Evolutionary conservation across 2,329 filamentous ascomycete genomes (phyloP).

Genomic region (Verticillium nonalfalfae): DNA sequence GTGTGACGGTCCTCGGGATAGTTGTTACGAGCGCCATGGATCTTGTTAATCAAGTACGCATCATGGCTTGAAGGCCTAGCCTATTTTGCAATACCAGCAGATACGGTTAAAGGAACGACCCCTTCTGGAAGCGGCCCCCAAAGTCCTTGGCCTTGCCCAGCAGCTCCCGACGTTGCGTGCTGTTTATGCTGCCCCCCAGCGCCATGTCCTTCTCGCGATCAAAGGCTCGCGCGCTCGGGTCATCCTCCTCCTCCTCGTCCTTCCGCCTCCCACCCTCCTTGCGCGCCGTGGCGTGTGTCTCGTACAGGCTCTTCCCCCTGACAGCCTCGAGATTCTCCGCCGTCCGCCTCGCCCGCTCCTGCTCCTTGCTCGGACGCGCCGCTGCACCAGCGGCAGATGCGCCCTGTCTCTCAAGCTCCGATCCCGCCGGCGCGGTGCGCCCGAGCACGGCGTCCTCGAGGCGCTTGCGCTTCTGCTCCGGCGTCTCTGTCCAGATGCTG

Average conservation of each 20-base stretch:
- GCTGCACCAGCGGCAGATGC: constrained; percentile 31
- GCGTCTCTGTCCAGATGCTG: constrained; percentile 86
- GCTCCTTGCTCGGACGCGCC: constrained; percentile 39
- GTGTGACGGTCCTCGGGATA: too few relatives aligned
- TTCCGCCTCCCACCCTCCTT: constrained; percentile 16
- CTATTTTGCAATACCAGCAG: neutral
- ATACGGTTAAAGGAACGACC: constrained; percentile 48
- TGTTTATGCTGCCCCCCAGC: constrained; percentile 63
- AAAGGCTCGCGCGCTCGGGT: constrained; percentile 84
- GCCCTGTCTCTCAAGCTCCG: constrained; percentile 25
- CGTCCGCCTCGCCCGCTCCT: constrained; percentile 43
- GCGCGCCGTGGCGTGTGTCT: constrained; percentile 43
- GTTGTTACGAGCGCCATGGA: too few relatives aligned
- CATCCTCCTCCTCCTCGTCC: constrained; percentile 67
- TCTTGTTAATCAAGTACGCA: too few relatives aligned
- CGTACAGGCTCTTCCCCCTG: constrained; percentile 52
- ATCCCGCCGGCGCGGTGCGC: constrained; percentile 41
- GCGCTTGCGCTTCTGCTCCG: constrained; percentile 76
- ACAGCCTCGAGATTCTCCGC: constrained; percentile 44
- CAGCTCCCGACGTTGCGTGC: constrained; percentile 70
- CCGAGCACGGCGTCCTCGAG: constrained; percentile 80
- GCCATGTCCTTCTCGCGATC: constrained; percentile 94
- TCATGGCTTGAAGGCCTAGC: too few relatives aligned
- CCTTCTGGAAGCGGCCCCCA: constrained; percentile 72
- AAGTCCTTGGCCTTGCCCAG: constrained; percentile 76